Evolutionary conservation across 2,329 filamentous ascomycete genomes (phyloP), one percentile per base, ranked within the genome.

Genomic region (Nigrospora oryzae): DNA sequence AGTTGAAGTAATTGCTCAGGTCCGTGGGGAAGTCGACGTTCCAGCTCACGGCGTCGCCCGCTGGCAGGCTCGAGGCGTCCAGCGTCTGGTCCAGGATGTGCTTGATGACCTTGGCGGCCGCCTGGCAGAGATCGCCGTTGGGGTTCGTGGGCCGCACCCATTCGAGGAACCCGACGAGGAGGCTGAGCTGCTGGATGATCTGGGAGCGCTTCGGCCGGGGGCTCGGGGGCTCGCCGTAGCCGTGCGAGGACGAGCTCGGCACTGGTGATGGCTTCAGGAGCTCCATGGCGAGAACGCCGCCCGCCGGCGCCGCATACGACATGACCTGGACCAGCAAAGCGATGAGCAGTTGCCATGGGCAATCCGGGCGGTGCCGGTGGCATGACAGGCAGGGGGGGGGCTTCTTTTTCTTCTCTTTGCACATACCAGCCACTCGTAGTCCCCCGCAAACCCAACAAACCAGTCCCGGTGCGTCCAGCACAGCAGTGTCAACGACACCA

Each of bases 391-490:
- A 6, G 11, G 2, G 10, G n/a, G 4, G 5, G 11, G 1, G 16
- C 2, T 14, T 10, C 11, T 15, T 12, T 19, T 13, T 32, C 14
- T 40, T 40, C 4, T 16, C 4, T 17, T 19, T n/a, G n/a, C 10
- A 55, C 63, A 49, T 48, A 67, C 66, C 35, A 71, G 59, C 67
- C 67, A 71, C 38, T 71, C 68, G 43, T 68, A 70, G 34, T 70
- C 63, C 4, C 63, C 57, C 6, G 65, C 59, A 14, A 67, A 55
- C 13, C 58, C 30, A 6, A 57, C 51, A 36, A 73, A 63, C 2
- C 66, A 60, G 43, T 73, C 69, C 39, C 69, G 60, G 31, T 72
- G 68, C 0, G 67, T 70, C 70, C 70, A 73, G 32, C 71, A 63
- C 4, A 65, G 48, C 5, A 71, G 56, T 0, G 66, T 70, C 11